These are phyloP conservation scores for Talaromyces sp. DNA, from an alignment of 2,329 filamentous ascomycete genomes.

Conservation along the genomic window DNA sequence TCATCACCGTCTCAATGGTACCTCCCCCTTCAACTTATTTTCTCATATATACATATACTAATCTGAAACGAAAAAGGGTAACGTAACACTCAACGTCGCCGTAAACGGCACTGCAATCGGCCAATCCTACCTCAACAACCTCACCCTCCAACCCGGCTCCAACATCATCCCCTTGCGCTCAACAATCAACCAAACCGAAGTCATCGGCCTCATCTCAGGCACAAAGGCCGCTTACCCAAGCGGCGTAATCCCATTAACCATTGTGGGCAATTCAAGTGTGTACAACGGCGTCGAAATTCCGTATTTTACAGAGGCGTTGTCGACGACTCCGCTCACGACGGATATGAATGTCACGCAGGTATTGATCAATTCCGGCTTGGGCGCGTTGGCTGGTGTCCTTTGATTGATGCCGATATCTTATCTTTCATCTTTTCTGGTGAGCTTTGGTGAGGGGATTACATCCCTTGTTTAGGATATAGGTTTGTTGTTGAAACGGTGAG, in stretches of 20 bases:
- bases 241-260: constrained; percentile 51
- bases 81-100: constrained; percentile 54
- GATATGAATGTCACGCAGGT: constrained; percentile 44
- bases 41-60: background rate
- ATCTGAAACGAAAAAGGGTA: constrained; percentile 37
- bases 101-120: constrained; percentile 50
- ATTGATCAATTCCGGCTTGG: constrained; percentile 21
- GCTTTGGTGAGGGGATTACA: background rate
- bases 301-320: constrained; percentile 54
- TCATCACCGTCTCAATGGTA: constrained; percentile 54
- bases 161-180: constrained; percentile 52
- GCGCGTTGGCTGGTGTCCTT: background rate
- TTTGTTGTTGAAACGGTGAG: background rate
- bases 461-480: background rate
- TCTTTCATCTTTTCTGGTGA: too few relatives aligned
- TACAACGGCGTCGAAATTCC: constrained; percentile 49
- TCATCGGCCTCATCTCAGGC: constrained; percentile 29
- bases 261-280: constrained; percentile 49
- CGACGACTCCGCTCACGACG: constrained; percentile 45
- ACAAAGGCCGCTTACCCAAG: constrained; percentile 38
- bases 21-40: background rate
- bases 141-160: constrained; percentile 53
- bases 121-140: constrained; percentile 47
- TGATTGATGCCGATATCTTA: background rate
- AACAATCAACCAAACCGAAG: constrained; percentile 44